A percentile compares a stretch with the other conserved stretches of the same genome.
phyloP scores from a whole-genome alignment of 345 rosid species.

The Cochlearia excelsa region DNA sequence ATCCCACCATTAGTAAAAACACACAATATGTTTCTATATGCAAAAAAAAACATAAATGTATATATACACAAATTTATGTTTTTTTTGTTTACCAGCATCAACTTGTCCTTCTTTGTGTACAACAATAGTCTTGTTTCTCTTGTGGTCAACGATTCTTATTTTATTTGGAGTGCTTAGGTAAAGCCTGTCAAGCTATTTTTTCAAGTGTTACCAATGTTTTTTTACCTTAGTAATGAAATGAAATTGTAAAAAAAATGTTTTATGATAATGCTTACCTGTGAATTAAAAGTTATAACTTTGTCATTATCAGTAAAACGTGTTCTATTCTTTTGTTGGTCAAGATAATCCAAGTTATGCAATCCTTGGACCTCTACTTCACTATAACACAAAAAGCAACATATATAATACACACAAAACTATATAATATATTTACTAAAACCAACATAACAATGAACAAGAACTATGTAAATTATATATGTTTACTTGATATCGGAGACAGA shows the following conservation, averaged over 20 bases:
- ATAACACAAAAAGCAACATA: conserved; percentile 35
- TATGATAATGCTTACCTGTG: conserved; percentile 84
- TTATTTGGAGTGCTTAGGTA: conserved; percentile 74
- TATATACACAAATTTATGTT: too few species aligned
- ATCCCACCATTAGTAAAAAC: too few species aligned
- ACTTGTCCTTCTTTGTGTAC: conserved; percentile 92
- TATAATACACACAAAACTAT: too few species aligned
- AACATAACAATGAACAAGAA: too few species aligned
- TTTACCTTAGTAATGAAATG: too few species aligned
- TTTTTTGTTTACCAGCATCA: too few species aligned
- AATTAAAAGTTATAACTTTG: conserved; percentile 73
- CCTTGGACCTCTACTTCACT: conserved; percentile 96
- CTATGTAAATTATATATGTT: too few species aligned
- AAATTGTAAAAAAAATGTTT: background rate
- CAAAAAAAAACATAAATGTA: too few species aligned
- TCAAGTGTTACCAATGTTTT: too few species aligned
- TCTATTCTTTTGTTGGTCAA: conserved; percentile 75
- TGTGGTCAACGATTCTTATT: conserved; percentile 80
- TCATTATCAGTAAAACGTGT: conserved; percentile 75
- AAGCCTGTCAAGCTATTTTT: conserved; percentile 68
- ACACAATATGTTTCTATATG: too few species aligned
- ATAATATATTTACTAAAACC: background rate
- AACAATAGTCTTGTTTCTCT: conserved; percentile 87
- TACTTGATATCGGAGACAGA: conserved; percentile 87
- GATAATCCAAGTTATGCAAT: conserved; percentile 71